phyloP scores from a whole-genome alignment of 2,329 filamentous ascomycete genomes.

The Exophiala oligosperma region DNA sequence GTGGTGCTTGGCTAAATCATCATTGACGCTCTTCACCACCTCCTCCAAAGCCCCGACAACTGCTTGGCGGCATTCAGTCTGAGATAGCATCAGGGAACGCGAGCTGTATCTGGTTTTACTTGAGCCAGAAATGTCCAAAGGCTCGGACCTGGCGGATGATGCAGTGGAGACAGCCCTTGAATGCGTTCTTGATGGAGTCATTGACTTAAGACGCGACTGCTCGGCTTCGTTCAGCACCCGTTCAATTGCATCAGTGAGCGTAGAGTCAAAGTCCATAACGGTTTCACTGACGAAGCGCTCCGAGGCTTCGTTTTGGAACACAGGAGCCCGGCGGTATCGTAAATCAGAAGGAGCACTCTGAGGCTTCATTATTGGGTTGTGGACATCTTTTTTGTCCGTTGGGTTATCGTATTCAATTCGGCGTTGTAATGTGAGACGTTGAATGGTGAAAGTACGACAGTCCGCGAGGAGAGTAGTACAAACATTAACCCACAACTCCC shows the following conservation, averaged over 20 bases:
- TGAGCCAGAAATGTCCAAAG: conserved; percentile 17
- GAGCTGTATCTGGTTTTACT: conserved; percentile 9
- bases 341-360: neutral
- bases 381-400: neutral
- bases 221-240: conserved; percentile 44
- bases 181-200: conserved; percentile 16
- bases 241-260: conserved; percentile 58
- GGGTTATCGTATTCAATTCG: conserved; percentile 33
- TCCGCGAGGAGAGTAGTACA: conserved; percentile 60
- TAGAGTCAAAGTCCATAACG: conserved; percentile 60
- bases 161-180: conserved; percentile 24
- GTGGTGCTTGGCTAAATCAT: conserved; percentile 46
- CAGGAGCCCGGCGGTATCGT: neutral
- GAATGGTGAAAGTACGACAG: conserved; percentile 54
- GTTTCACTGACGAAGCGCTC: conserved; percentile 50
- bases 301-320: neutral
- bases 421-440: conserved; percentile 55
- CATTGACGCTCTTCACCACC: conserved; percentile 56
- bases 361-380: neutral
- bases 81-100: conserved; percentile 7
- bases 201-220: conserved; percentile 4
- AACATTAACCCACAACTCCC: conserved; percentile 52
- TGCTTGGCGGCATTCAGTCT: conserved; percentile 52
- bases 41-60: conserved; percentile 59
- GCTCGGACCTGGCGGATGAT: conserved; percentile 28